Conservation (phyloP, 2,329 filamentous ascomycete species). For the Diplodia intermedia region DNA sequence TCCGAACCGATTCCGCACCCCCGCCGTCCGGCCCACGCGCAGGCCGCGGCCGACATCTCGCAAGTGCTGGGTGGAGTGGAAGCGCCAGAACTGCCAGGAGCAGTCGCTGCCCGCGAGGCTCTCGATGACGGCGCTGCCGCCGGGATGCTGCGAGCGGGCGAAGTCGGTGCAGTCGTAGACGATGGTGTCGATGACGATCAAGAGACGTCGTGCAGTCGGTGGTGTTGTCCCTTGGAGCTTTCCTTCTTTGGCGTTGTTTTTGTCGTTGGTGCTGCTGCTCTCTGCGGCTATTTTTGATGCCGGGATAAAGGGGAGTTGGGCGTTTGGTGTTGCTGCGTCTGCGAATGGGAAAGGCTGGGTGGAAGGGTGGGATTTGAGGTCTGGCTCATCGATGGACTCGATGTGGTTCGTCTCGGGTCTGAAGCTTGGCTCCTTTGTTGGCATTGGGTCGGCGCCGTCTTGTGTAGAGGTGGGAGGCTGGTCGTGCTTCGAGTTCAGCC, state of each 20-base stretch:
- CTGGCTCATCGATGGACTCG: neutral
- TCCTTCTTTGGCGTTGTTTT: neutral
- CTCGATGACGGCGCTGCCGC: neutral
- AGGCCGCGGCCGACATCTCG: neutral
- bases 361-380: neutral
- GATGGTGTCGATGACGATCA: neutral
- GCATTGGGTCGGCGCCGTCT: neutral
- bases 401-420: neutral
- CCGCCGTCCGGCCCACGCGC: neutral
- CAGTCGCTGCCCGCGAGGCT: neutral
- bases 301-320: neutral
- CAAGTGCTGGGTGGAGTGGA: neutral
- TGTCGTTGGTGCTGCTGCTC: too few relatives aligned
- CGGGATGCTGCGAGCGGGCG: neutral
- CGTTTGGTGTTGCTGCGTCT: neutral
- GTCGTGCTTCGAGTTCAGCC: neutral
- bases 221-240: neutral
- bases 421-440: neutral
- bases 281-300: neutral
- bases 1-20: neutral
- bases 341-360: neutral
- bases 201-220: too few relatives aligned
- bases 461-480: neutral
- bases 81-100: slow-evolving; percentile 12
- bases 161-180: slow-evolving; percentile 5